Evolutionary conservation across 257 asterid species (phyloP).

Genomic region (Lycium ferocissimum): DNA sequence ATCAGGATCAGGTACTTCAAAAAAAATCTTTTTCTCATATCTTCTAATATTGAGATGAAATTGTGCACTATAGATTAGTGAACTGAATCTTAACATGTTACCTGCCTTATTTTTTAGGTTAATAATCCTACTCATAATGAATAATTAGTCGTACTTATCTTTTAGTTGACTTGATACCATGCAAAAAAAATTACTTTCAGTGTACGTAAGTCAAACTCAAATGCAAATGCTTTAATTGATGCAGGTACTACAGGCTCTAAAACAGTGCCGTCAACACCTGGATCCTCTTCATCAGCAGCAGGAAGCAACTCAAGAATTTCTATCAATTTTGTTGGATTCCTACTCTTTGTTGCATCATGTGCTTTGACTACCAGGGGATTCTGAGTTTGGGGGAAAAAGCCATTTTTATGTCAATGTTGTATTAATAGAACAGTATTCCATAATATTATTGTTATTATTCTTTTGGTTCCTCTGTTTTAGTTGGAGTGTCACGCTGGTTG

Average conservation of each 20-base stretch:
- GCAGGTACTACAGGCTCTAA: constrained; percentile 51
- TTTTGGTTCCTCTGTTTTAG: constrained; percentile 1
- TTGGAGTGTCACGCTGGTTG: neutral
- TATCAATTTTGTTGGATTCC: constrained; percentile 31
- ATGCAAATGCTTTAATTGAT: neutral
- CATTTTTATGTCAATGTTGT: neutral
- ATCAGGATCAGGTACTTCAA: constrained; percentile 31
- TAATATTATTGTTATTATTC: neutral
- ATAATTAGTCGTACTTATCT: neutral
- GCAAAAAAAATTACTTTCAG: neutral
- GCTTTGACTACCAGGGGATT: constrained; percentile 35
- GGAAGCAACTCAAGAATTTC: constrained; percentile 39
- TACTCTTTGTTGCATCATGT: constrained; percentile 42
- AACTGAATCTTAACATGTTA: neutral
- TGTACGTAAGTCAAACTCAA: too few relatives aligned
- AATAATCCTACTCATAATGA: neutral
- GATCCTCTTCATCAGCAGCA: constrained; percentile 32
- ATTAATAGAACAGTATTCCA: neutral
- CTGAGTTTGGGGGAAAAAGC: constrained; percentile 32
- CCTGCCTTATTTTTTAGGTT: neutral
- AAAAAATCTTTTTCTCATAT: neutral
- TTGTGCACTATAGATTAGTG: too few relatives aligned
- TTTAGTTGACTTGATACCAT: neutral
- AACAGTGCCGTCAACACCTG: constrained; percentile 46
- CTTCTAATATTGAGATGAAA: neutral